Base-by-base conservation (phyloP, 2,329 filamentous ascomycete genomes). In the Neophaeococcomyces mojaviensis region DNA sequence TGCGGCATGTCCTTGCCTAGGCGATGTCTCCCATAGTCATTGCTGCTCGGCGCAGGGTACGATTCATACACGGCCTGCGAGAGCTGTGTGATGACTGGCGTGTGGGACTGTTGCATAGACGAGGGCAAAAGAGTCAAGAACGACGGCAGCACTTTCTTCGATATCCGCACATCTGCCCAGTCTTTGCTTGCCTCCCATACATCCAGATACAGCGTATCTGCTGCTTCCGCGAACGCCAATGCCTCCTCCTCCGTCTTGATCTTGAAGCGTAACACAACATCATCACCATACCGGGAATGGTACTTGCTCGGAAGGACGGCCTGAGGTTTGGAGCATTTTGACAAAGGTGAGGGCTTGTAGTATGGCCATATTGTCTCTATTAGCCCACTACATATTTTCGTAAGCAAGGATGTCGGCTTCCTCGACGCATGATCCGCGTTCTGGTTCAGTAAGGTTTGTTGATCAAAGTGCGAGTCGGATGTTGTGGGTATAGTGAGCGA, bases 191-290 rank as follows among this genome's bases (percentile, higher is more conserved):
- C 88, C 18, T 86, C 83, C 92, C 92, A 98, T 1, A 97, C 78
- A 61, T 98, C 92, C 34, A 97, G 72, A 57, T 92, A 84, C 19
- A 96, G 75, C 15, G 80, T 78, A 50, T 84, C 76, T 1, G 82
- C 75, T 2, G 87, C 88, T 47, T 84, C 77, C n/a, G 81, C 76
- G 46, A 95, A 70, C 1, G 82, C 82, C 28, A 69, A 66, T 48
- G 86, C 82, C 59, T 94, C 86, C 16, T 80, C 74, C 2, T 73
- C 65, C 20, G 77, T 81, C 50, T 76, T 81, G 46, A 96, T 70
- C 59, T 84, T 87, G 73, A 97, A 96, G 32, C 92, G 82, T 52
- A 97, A 69, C 13, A 98, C 88, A n/a, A 95, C 74, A 64, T 96
- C 82, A 51, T 84, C 78, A 51, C 80, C 79, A 62, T 95, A 95